Conservation (phyloP, 805 yeast species). For the Dipodascus geniculatus region DNA sequence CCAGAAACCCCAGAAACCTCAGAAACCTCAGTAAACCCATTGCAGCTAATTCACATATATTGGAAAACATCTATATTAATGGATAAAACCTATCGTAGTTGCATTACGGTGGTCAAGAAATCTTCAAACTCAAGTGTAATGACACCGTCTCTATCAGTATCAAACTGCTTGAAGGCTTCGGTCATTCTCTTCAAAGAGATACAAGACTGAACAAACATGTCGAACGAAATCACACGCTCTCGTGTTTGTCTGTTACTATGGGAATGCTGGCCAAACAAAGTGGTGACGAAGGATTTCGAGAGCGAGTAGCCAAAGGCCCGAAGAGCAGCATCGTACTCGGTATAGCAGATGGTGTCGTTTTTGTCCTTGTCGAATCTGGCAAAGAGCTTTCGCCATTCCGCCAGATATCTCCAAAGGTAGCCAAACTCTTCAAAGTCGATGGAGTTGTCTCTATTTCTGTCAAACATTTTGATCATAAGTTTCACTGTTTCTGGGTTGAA, state of each 20-base stretch:
- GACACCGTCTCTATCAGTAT: slow-evolving; percentile 56
- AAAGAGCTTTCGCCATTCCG: slow-evolving; percentile 55
- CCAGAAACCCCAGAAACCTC: too few species aligned
- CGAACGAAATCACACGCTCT: slow-evolving; percentile 46
- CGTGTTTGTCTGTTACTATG: slow-evolving; percentile 22
- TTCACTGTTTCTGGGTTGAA: slow-evolving; percentile 49
- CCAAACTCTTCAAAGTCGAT: slow-evolving; percentile 49
- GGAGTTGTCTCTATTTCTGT: slow-evolving; percentile 34
- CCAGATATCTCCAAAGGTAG: slow-evolving; percentile 54
- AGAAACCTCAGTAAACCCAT: too few species aligned
- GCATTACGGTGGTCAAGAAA: slow-evolving; percentile 25
- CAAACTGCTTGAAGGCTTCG: slow-evolving; percentile 67
- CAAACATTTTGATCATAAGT: slow-evolving; percentile 53
- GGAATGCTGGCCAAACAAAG: slow-evolving; percentile 46
- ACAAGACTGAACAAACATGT: slow-evolving; percentile 68
- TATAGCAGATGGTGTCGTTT: slow-evolving; percentile 49
- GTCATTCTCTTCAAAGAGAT: slow-evolving; percentile 69
- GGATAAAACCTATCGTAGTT: slow-evolving; percentile 17
- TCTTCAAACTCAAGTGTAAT: slow-evolving; percentile 28
- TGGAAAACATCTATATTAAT: background rate
- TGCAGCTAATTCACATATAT: background rate
- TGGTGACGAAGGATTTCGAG: slow-evolving; percentile 43
- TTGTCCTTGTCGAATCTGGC: slow-evolving; percentile 48
- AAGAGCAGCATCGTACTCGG: slow-evolving; percentile 51
- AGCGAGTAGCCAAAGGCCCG: slow-evolving; percentile 56